Conservation (phyloP, 1,139 yeast genomes). For the Geotrichum klebahnii region DNA sequence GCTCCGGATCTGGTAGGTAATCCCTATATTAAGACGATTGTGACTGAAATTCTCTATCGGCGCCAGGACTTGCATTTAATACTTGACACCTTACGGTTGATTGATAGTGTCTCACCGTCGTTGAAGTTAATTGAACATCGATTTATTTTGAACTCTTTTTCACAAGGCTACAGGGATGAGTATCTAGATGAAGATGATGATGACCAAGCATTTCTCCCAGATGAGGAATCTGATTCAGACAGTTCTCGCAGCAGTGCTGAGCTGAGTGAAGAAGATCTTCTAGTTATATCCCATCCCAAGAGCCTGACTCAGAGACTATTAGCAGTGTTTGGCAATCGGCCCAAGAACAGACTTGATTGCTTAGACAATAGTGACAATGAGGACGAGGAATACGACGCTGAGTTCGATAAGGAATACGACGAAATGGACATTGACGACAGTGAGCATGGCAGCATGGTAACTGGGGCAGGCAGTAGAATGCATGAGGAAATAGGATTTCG, state of each 20-base stretch:
- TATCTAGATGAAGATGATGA: conserved; percentile 4
- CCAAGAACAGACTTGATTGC: not conserved
- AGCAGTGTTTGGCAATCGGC: not conserved
- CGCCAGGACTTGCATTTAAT: conserved; percentile 17
- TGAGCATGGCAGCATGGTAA: not conserved
- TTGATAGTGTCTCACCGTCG: conserved; percentile 16
- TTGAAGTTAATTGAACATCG: conserved; percentile 17
- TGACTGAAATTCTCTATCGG: conserved; percentile 17
- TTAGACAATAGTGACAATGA: conserved; percentile 1
- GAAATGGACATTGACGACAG: not conserved
- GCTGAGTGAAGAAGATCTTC: conserved; percentile 2
- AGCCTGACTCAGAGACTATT: conserved; percentile 1
- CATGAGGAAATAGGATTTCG: too few relatives aligned
- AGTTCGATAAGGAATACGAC: not conserved
- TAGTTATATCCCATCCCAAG: conserved; percentile 3
- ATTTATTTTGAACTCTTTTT: conserved; percentile 3
- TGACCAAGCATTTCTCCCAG: not conserved
- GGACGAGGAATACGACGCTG: conserved; percentile 1
- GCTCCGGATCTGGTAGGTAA: conserved; percentile 5
- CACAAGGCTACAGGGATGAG: conserved; percentile 12
- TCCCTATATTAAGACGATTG: conserved; percentile 8
- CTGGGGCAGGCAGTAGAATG: not conserved
- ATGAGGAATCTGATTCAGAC: not conserved
- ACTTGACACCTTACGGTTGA: conserved; percentile 13
- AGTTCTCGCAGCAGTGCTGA: not conserved